These are phyloP conservation scores for Termitomyces sp. DNA, from an alignment of 1,284 basidiomycete genomes.

Conservation along the genomic window DNA sequence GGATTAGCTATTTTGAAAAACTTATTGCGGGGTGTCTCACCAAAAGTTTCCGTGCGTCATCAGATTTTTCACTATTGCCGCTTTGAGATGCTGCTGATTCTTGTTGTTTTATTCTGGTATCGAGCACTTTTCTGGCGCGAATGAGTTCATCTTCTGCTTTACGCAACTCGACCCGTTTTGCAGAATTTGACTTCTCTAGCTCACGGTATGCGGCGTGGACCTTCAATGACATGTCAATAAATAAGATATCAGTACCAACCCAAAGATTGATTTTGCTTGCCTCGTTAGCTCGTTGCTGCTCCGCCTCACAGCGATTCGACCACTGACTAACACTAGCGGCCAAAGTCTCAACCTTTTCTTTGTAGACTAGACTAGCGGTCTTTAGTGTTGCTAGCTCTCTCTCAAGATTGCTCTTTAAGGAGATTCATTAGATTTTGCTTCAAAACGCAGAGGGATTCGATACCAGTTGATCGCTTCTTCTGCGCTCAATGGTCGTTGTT, in stretches of 20 bases:
- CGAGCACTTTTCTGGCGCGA: constrained; percentile 48
- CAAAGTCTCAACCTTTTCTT: constrained; percentile 32
- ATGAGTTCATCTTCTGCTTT: constrained; percentile 43
- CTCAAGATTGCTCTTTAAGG: constrained; percentile 45
- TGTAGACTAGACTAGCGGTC: constrained; percentile 28
- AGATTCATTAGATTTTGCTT: constrained; percentile 8
- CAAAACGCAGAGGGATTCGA: constrained; percentile 18
- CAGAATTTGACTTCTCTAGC: constrained; percentile 30
- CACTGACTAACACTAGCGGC: constrained; percentile 37
- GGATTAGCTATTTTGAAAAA: neutral
- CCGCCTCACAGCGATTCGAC: constrained; percentile 32
- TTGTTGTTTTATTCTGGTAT: constrained; percentile 49
- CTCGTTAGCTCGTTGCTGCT: constrained; percentile 31
- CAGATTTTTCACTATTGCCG: constrained; percentile 6
- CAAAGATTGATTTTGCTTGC: constrained; percentile 19
- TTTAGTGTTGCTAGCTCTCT: constrained; percentile 37
- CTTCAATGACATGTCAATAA: constrained; percentile 12
- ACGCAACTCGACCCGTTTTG: constrained; percentile 34
- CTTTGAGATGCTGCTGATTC: constrained; percentile 20
- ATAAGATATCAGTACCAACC: neutral
- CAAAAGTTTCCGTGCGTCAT: constrained; percentile 15
- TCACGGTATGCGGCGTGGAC: constrained; percentile 21
- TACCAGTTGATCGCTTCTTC: constrained; percentile 56
- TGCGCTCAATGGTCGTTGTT: constrained; percentile 27
- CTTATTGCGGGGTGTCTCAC: constrained; percentile 11